phyloP scores from a whole-genome alignment of 495 filamentous ascomycete species.

The Trichoderma orchidacearum region DNA sequence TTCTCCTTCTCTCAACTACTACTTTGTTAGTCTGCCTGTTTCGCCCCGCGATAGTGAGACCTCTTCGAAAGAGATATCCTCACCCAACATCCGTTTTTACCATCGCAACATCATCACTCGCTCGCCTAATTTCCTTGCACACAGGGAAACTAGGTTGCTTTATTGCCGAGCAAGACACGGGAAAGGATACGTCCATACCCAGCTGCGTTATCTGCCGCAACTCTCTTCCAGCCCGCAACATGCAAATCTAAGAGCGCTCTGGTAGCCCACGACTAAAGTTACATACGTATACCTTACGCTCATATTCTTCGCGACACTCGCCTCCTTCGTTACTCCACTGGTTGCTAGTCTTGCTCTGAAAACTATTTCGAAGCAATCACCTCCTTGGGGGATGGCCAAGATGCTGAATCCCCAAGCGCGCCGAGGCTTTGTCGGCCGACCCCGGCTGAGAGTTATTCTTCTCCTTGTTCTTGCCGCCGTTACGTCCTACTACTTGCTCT shows the following conservation, averaged over 20 bases:
- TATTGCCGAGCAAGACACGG: not conserved
- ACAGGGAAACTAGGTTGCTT: not conserved
- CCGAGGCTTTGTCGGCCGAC: not conserved
- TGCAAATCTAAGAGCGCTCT: not conserved
- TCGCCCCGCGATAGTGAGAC: not conserved
- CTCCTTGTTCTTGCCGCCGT: not conserved
- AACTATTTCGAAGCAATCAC: not conserved
- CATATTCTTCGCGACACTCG: not conserved
- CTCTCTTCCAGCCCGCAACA: not conserved
- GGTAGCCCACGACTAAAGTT: not conserved
- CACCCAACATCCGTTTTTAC: not conserved
- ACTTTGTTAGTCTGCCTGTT: not conserved
- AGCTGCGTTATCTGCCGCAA: not conserved
- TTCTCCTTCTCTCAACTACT: not conserved
- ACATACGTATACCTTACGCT: too few relatives aligned
- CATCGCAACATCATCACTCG: not conserved
- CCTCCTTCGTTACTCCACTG: not conserved
- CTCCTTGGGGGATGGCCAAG: not conserved
- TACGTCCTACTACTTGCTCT: slow-evolving; percentile 1
- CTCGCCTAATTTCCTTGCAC: not conserved
- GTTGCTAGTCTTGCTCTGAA: too few relatives aligned
- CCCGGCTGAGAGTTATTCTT: not conserved
- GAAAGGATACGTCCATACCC: not conserved
- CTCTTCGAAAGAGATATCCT: not conserved
- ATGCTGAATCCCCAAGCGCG: not conserved